Conservation (phyloP, 2,329 filamentous ascomycete species). For the Neurospora sp. region DNA sequence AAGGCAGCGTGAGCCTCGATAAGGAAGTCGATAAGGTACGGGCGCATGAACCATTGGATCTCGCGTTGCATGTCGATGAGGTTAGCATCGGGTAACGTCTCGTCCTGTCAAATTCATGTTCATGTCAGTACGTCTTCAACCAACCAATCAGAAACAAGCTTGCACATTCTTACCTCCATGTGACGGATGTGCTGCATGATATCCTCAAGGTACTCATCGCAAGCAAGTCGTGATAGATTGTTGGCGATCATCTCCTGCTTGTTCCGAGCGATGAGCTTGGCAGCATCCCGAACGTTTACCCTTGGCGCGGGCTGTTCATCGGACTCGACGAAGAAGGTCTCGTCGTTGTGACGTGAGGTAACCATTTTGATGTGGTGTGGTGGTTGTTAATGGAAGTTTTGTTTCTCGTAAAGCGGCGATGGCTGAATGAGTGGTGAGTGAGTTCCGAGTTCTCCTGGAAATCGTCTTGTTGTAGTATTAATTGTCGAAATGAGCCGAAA, state of each 20-base stretch:
- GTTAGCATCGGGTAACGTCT: conserved; percentile 90
- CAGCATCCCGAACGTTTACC: conserved; percentile 63
- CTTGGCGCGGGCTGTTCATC: conserved; percentile 40
- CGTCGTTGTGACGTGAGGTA: conserved; percentile 25
- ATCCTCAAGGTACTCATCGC: conserved; percentile 88
- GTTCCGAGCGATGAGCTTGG: conserved; percentile 68
- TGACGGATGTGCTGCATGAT: conserved; percentile 87
- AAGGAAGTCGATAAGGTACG: conserved; percentile 95
- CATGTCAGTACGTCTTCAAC: conserved; percentile 4
- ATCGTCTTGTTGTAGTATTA: conserved; percentile 15
- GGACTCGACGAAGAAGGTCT: conserved; percentile 46
- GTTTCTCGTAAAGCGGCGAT: neutral
- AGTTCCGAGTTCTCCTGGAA: conserved; percentile 20
- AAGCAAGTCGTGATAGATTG: conserved; percentile 75
- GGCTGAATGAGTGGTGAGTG: conserved; percentile 7
- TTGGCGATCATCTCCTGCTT: conserved; percentile 81
- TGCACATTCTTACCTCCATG: conserved; percentile 64
- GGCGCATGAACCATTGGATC: conserved; percentile 99
- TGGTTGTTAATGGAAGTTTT: conserved; percentile 20
- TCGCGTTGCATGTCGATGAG: conserved; percentile 98
- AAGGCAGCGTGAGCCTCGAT: conserved; percentile 96
- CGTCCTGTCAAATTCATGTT: conserved; percentile 37
- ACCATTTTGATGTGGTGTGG: conserved; percentile 9
- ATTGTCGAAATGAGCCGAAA: conserved; percentile 21
- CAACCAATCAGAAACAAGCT: neutral